Evolutionary conservation across 2,329 filamentous ascomycete species (phyloP).

Genomic region (Cyphellophora europaea): DNA sequence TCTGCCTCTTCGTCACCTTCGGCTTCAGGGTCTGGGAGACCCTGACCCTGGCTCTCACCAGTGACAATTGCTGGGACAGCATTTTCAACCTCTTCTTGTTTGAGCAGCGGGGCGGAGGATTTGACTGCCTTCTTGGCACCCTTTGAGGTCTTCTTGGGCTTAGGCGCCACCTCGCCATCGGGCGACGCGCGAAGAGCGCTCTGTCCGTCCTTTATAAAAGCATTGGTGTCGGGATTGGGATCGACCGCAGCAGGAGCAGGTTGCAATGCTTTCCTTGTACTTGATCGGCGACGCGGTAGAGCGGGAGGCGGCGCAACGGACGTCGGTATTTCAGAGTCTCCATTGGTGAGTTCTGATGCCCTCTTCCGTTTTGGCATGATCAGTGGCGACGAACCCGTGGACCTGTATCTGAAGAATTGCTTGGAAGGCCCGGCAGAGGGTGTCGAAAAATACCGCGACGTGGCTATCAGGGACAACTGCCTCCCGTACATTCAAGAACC

Average conservation of each 20-base stretch:
- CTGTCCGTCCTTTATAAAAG: conserved; percentile 18
- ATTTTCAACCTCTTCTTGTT: conserved; percentile 4
- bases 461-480: too few species aligned
- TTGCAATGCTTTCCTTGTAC: conserved; percentile 14
- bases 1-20: conserved; percentile 41
- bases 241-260: conserved; percentile 14
- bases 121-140: conserved; percentile 4
- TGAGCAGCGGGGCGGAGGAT: too few species aligned
- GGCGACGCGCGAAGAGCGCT: conserved; percentile 21
- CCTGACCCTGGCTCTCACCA: conserved; percentile 6
- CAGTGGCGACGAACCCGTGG: too few species aligned
- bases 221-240: conserved; percentile 21
- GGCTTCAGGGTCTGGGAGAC: conserved; percentile 41
- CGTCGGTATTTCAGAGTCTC: conserved; percentile 1
- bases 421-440: too few species aligned
- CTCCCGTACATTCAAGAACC: too few species aligned
- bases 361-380: conserved; percentile 19
- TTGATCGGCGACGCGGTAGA: conserved; percentile 14
- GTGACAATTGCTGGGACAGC: conserved; percentile 10
- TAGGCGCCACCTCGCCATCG: conserved; percentile 16
- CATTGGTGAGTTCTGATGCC: conserved; percentile 4
- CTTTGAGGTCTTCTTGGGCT: conserved; percentile 8
- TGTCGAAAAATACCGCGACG: too few species aligned
- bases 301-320: conserved; percentile 11
- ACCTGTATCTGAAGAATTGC: too few species aligned